phyloP scores from a whole-genome alignment of 352 stramenopile species.

The Peronospora tabacina region DNA sequence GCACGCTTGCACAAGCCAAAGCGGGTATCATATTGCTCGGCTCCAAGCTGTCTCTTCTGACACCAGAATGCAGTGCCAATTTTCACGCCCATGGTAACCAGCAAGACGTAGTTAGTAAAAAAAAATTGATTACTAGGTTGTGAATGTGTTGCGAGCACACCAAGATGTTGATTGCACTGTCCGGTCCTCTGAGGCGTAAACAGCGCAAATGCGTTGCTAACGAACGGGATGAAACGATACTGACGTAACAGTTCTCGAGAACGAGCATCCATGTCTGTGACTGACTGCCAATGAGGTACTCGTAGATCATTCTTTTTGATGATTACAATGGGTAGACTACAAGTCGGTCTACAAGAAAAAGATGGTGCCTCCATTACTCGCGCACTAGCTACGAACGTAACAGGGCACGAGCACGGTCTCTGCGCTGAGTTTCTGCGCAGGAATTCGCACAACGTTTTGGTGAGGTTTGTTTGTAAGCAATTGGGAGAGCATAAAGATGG shows the following conservation, averaged over 20 bases:
- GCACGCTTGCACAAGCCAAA: neutral
- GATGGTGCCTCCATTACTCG: conserved; percentile 23
- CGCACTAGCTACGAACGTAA: conserved; percentile 23
- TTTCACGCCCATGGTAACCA: neutral
- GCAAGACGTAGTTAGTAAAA: neutral
- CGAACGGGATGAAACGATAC: conserved; percentile 18
- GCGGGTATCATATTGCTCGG: neutral
- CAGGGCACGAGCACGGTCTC: neutral
- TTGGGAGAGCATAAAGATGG: neutral
- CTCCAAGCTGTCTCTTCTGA: neutral
- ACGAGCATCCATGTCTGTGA: conserved; percentile 17
- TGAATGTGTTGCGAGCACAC: conserved; percentile 2
- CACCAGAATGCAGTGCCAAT: neutral
- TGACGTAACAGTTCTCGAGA: conserved; percentile 10
- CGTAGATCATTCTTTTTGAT: conserved; percentile 21
- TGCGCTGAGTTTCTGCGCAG: conserved; percentile 1
- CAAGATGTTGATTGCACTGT: conserved; percentile 7
- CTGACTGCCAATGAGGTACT: neutral
- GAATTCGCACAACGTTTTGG: conserved; percentile 1
- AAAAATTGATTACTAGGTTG: neutral
- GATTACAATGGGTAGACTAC: conserved; percentile 12
- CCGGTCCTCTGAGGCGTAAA: neutral
- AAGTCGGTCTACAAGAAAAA: conserved; percentile 9
- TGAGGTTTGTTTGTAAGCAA: neutral
- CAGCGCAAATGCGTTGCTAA: conserved; percentile 2